Evolutionary conservation across 1,284 basidiomycete genomes (phyloP).

Genomic region (Ceratobasidium theobromae): DNA sequence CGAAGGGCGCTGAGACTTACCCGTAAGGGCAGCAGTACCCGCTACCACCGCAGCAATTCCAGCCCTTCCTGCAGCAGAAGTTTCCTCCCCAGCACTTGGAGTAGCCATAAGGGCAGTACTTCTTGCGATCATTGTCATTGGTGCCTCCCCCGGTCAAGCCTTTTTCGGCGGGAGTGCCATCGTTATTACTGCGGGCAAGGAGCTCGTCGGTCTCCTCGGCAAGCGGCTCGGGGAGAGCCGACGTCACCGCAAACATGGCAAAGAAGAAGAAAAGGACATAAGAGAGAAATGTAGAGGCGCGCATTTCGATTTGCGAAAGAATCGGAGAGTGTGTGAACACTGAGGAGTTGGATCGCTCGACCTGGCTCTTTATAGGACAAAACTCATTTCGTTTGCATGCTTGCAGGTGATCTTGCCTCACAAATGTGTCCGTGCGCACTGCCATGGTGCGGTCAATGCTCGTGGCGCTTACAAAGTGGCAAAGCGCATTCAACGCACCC

Average conservation of each 20-base stretch:
- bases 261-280: neutral
- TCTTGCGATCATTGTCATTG: too few relatives aligned
- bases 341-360: neutral
- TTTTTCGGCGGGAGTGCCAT: neutral
- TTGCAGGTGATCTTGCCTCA: too few relatives aligned
- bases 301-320: neutral
- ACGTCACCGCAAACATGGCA: neutral
- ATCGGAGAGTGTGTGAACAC: neutral
- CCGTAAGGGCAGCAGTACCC: neutral
- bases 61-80: neutral
- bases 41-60: neutral
- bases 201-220: neutral
- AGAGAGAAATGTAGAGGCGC: neutral
- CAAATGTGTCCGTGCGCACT: too few relatives aligned
- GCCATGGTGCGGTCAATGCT: neutral
- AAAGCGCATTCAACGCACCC: neutral
- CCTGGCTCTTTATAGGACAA: neutral
- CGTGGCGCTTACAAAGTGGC: neutral
- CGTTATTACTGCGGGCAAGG: neutral
- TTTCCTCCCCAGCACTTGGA: neutral
- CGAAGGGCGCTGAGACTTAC: neutral
- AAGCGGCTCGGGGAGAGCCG: neutral
- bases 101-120: too few relatives aligned
- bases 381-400: too few relatives aligned
- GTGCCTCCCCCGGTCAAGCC: neutral